Evolutionary conservation across 805 yeast species (phyloP).

Genomic region (Lachancea cidri): DNA sequence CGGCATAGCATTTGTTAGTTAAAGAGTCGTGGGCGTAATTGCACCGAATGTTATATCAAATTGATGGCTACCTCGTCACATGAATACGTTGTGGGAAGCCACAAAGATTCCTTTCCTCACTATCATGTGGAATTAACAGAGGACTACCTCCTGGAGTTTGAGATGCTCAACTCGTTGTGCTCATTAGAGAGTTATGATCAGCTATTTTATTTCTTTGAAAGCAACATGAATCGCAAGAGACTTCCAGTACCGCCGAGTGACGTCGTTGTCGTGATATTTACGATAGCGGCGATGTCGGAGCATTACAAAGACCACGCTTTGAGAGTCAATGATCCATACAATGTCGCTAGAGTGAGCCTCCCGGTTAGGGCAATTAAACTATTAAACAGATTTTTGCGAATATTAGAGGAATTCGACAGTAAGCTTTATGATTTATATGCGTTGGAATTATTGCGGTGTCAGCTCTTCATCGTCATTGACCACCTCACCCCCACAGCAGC

Average conservation of each 20-base stretch:
- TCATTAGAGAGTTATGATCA: constrained; percentile 34
- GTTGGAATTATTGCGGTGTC: constrained; percentile 28
- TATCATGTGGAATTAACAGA: constrained; percentile 26
- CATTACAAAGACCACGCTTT: constrained; percentile 24
- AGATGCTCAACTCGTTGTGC: constrained; percentile 26
- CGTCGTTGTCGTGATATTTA: constrained; percentile 32
- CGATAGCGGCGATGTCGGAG: constrained; percentile 34
- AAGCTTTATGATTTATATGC: constrained; percentile 13
- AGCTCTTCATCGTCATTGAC: constrained; percentile 15
- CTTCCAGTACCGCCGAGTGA: constrained; percentile 32
- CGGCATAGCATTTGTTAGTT: background rate
- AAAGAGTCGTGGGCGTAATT: background rate
- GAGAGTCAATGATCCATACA: constrained; percentile 25
- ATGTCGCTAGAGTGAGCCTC: constrained; percentile 26
- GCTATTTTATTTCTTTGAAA: constrained; percentile 35
- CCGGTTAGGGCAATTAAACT: constrained; percentile 33
- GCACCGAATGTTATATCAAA: background rate
- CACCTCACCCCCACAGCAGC: background rate
- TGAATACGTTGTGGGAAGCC: background rate
- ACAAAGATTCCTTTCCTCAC: constrained; percentile 10
- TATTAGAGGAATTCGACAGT: constrained; percentile 17
- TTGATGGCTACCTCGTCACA: background rate
- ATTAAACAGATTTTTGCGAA: constrained; percentile 17
- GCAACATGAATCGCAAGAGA: constrained; percentile 10
- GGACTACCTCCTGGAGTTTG: constrained; percentile 19